Percentiles rank a stretch among this genome's conserved stretches.
Conservation (phyloP, 176 grass and related monocot genomes). For the Typha latifolia region DNA sequence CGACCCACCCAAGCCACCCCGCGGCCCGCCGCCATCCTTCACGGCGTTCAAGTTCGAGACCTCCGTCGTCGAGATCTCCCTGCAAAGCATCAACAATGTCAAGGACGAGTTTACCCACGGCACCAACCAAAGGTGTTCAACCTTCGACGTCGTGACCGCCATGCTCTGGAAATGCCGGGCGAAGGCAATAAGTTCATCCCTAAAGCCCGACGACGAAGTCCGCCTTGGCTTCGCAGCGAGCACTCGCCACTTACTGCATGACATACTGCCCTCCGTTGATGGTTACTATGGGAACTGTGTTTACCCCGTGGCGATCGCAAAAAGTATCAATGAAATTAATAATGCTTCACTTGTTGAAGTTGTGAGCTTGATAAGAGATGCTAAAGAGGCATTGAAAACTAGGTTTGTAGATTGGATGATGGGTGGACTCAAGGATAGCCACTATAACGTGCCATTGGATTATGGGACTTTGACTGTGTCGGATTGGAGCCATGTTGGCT, state of each 20-base stretch:
- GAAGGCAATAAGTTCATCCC: constrained; percentile 24
- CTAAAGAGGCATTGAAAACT: constrained; percentile 43
- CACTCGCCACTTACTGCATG: constrained; percentile 56
- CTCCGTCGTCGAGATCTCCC: constrained; percentile 45
- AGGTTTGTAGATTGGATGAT: constrained; percentile 62
- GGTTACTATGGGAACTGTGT: constrained; percentile 82
- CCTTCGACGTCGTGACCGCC: constrained; percentile 61
- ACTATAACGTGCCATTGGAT: constrained; percentile 72
- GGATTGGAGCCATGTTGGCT: constrained; percentile 70
- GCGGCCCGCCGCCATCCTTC: background rate
- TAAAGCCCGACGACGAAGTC: constrained; percentile 32
- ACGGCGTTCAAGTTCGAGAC: constrained; percentile 61
- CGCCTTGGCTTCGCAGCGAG: constrained; percentile 63
- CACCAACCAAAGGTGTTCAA: constrained; percentile 51
- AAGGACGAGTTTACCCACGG: constrained; percentile 35
- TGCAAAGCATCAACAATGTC: constrained; percentile 40
- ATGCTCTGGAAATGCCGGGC: constrained; percentile 65
- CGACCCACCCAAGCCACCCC: constrained; percentile 12
- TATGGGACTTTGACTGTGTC: constrained; percentile 60
- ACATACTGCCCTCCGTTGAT: constrained; percentile 45
- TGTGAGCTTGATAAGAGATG: constrained; percentile 55
- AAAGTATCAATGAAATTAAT: constrained; percentile 17
- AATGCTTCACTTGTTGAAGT: constrained; percentile 38
- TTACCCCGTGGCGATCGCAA: constrained; percentile 46
- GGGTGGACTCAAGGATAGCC: constrained; percentile 32